A percentile compares a stretch with the other conserved stretches of the same genome.
phyloP scores from a whole-genome alignment of 352 stramenopile species.

The Globisporangium paroecandrum region DNA sequence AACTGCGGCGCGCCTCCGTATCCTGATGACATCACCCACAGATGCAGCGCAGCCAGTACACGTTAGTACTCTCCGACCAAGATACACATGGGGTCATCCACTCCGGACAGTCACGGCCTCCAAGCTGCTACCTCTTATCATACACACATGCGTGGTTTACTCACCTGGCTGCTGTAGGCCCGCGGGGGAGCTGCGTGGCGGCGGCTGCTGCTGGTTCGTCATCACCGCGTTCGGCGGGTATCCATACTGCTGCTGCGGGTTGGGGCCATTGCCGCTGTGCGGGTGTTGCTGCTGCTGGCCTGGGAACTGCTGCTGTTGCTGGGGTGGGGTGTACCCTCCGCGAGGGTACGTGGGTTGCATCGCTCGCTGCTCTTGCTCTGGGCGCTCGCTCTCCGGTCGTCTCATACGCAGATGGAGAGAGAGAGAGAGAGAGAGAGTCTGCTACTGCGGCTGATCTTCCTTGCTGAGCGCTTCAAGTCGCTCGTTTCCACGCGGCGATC shows the following conservation, averaged over 20 bases:
- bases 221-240: constrained; percentile 13
- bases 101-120: background rate
- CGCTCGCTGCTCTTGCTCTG: constrained; percentile 1
- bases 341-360: constrained; percentile 48
- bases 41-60: background rate
- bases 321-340: constrained; percentile 24
- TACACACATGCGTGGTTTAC: background rate
- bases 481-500: constrained; percentile 16
- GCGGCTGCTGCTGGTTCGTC: constrained; percentile 10
- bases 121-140: too few species aligned
- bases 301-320: constrained; percentile 18
- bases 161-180: constrained; percentile 13
- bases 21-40: background rate
- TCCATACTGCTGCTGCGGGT: constrained; percentile 7
- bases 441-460: background rate
- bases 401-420: background rate
- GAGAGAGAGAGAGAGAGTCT: background rate
- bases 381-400: background rate
- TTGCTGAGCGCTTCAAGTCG: constrained; percentile 9
- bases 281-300: constrained; percentile 28
- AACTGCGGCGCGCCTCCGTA: constrained; percentile 19
- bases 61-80: background rate
- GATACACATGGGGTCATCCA: background rate
- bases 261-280: constrained; percentile 15
- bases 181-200: constrained; percentile 10